phyloP scores from a whole-genome alignment of 257 asterid species.

The Jacaranda copaia region DNA sequence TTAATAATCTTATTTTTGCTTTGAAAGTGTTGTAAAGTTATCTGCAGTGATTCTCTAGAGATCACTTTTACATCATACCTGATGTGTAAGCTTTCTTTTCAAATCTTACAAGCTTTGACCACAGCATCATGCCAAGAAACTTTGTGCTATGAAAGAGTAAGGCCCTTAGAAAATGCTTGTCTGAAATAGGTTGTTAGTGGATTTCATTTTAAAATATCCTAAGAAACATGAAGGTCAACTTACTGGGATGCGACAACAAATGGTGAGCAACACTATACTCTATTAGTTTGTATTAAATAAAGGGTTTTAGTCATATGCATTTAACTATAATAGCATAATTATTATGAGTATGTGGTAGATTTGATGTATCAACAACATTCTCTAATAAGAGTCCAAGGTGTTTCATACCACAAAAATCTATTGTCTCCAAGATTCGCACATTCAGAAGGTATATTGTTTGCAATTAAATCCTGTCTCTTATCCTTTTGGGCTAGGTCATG shows the following conservation, averaged over 20 bases:
- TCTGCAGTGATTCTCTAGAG: slow-evolving; percentile 6
- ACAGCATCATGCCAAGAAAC: slow-evolving; percentile 99
- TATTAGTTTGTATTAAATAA: slow-evolving; percentile 77
- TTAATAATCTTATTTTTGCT: slow-evolving; percentile 76
- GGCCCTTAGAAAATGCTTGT: slow-evolving; percentile 95
- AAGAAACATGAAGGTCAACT: slow-evolving; percentile 99
- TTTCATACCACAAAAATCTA: too few relatives aligned
- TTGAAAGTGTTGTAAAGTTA: slow-evolving; percentile 58
- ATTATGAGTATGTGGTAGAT: too few relatives aligned
- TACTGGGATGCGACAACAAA: slow-evolving; percentile 94
- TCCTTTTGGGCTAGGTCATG: too few relatives aligned
- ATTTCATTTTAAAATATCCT: slow-evolving; percentile 86
- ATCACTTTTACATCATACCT: slow-evolving; percentile 18
- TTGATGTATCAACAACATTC: too few relatives aligned
- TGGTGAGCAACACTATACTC: slow-evolving; percentile 92
- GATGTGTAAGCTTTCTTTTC: slow-evolving; percentile 43
- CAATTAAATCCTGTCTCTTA: too few relatives aligned
- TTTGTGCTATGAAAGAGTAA: slow-evolving; percentile 94
- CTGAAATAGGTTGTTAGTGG: slow-evolving; percentile 98
- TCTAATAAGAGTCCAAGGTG: too few relatives aligned
- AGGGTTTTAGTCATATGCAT: slow-evolving; percentile 91
- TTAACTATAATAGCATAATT: too few relatives aligned
- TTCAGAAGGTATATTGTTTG: too few relatives aligned
- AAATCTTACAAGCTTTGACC: slow-evolving; percentile 93
- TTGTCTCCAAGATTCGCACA: too few relatives aligned